Percentiles rank a stretch among this genome's conserved stretches.
These are phyloP conservation scores for Nyctanthes arbortristis DNA, from an alignment of 257 asterid genomes.

Conservation along the genomic window DNA sequence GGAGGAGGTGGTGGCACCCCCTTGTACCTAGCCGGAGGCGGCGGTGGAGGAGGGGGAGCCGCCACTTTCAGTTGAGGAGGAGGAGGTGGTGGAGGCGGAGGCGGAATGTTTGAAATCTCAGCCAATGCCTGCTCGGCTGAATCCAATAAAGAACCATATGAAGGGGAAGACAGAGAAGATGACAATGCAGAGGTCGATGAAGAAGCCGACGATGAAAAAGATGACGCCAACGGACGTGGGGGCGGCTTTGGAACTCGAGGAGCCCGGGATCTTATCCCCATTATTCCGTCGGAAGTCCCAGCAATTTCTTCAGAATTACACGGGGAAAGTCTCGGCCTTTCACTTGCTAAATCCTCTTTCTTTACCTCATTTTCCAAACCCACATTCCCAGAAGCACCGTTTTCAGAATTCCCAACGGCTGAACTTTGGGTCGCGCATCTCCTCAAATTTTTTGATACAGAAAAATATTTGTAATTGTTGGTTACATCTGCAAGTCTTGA, in stretches of 20 bases:
- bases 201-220: constrained; percentile 20
- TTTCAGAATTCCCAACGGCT: neutral
- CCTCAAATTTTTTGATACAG: constrained; percentile 22
- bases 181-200: constrained; percentile 15
- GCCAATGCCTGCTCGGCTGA: constrained; percentile 46
- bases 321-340: constrained; percentile 36
- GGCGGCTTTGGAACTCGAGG: constrained; percentile 54
- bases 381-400: neutral
- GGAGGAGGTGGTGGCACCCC: constrained; percentile 38
- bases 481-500: constrained; percentile 19
- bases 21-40: constrained; percentile 7
- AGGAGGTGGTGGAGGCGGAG: constrained; percentile 36
- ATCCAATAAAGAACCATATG: constrained; percentile 38
- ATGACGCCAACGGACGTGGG: constrained; percentile 39
- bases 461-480: neutral
- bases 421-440: constrained; percentile 25
- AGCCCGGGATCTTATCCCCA: constrained; percentile 38
- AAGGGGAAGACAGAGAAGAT: constrained; percentile 40
- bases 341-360: constrained; percentile 31
- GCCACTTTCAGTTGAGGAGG: constrained; percentile 3
- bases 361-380: constrained; percentile 23
- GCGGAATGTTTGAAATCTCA: constrained; percentile 36
- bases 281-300: constrained; percentile 32
- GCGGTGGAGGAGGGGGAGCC: constrained; percentile 24
- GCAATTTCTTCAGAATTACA: constrained; percentile 36